These are phyloP conservation scores for Grifola frondosa DNA, from an alignment of 1,284 basidiomycete species.

Conservation along the genomic window DNA sequence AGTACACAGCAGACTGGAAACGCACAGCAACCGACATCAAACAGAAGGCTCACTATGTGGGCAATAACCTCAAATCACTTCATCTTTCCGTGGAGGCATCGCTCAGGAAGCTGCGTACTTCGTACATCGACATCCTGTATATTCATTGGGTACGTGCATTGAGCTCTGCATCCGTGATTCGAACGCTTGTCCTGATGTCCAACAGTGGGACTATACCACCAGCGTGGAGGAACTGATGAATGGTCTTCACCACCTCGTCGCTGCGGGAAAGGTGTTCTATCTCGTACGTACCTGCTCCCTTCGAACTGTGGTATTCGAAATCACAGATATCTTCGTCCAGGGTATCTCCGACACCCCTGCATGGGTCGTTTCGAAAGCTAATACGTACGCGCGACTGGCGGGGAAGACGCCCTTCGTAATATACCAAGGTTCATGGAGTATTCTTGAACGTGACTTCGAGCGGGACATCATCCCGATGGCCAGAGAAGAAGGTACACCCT, in stretches of 20 bases:
- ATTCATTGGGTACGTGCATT: conserved; percentile 2
- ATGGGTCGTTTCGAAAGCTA: conserved; percentile 53
- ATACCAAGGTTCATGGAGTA: conserved; percentile 56
- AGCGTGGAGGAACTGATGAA: conserved; percentile 47
- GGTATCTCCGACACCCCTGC: conserved; percentile 48
- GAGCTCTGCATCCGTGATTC: conserved; percentile 29
- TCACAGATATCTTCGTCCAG: conserved; percentile 15
- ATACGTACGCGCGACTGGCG: conserved; percentile 48
- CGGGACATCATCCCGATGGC: conserved; percentile 60
- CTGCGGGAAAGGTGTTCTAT: conserved; percentile 45
- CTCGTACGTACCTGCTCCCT: conserved; percentile 27
- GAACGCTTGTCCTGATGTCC: conserved; percentile 35
- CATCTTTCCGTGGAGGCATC: conserved; percentile 42
- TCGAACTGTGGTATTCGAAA: conserved; percentile 33
- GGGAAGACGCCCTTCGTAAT: conserved; percentile 52
- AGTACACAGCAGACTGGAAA: conserved; percentile 12
- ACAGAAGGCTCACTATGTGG: conserved; percentile 29
- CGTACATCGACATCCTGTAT: conserved; percentile 44
- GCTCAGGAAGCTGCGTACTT: conserved; percentile 57
- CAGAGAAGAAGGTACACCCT: conserved; percentile 14
- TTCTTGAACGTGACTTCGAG: conserved; percentile 50
- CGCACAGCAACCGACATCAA: conserved; percentile 6
- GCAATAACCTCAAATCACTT: conserved; percentile 47
- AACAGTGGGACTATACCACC: conserved; percentile 41
- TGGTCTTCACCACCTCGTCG: conserved; percentile 41